Conservation (phyloP, 83 land plant genomes). For the Picea mariana region DNA sequence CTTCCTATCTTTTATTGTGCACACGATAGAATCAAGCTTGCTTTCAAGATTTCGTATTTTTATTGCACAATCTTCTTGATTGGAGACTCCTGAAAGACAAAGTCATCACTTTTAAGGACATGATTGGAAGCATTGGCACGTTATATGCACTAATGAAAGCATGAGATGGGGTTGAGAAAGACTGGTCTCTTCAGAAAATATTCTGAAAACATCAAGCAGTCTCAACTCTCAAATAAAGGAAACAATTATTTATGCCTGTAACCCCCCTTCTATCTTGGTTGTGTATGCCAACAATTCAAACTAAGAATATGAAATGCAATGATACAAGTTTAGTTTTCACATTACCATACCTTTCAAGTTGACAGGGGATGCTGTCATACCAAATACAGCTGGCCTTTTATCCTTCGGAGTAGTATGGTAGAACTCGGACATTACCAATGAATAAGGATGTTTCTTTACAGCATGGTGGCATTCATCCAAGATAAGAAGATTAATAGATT, state of each 20-base stretch:
- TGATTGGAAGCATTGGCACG: background rate
- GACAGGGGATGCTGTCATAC: constrained; percentile 99
- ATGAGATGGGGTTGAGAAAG: background rate
- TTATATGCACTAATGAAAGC: background rate
- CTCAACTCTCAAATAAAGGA: background rate
- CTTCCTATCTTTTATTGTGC: constrained; percentile 90
- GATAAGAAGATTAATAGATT: constrained; percentile 84
- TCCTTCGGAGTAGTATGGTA: constrained; percentile 92
- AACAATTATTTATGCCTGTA: background rate
- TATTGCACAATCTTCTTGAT: constrained; percentile 96
- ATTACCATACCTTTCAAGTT: constrained; percentile 81
- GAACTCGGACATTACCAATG: constrained; percentile 97
- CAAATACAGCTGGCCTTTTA: constrained; percentile 95
- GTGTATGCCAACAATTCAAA: background rate
- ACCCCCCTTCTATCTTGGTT: background rate
- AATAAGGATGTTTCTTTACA: constrained; percentile 98
- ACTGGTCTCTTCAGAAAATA: background rate
- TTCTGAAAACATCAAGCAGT: background rate
- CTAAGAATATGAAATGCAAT: background rate
- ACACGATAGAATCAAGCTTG: constrained; percentile 88
- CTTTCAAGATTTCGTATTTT: constrained; percentile 95
- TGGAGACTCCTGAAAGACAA: constrained; percentile 79
- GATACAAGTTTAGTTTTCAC: background rate
- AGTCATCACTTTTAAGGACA: background rate
- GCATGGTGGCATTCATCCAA: constrained; percentile 99